A percentile compares a stretch with the other conserved stretches of the same genome.
Conservation (phyloP, 2,329 filamentous ascomycete genomes). For the Aphanoascus verrucosus region DNA sequence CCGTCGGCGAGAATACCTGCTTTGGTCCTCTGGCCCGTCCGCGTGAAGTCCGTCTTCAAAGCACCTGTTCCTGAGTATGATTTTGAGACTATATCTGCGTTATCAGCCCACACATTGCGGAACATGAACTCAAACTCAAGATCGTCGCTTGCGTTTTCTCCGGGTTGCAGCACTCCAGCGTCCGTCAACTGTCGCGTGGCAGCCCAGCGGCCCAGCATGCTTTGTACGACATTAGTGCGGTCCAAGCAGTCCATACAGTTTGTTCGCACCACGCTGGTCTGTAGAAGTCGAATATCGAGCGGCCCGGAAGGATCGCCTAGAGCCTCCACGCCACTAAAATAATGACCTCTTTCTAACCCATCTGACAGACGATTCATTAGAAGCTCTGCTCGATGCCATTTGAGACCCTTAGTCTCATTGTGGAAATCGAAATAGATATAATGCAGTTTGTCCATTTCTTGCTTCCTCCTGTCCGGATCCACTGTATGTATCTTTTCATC, state of each 20-base stretch:
- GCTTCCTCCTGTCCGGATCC: conserved; percentile 49
- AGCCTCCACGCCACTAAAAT: conserved; percentile 86
- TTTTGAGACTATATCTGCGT: conserved; percentile 86
- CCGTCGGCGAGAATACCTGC: conserved; percentile 75
- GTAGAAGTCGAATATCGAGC: conserved; percentile 67
- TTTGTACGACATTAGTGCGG: conserved; percentile 94
- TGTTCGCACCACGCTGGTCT: conserved; percentile 85
- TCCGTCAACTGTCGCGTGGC: conserved; percentile 83
- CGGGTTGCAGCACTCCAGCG: conserved; percentile 63
- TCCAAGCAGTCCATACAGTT: conserved; percentile 99
- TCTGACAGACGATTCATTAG: conserved; percentile 72
- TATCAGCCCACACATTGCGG: conserved; percentile 97
- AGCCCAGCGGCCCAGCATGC: conserved; percentile 84
- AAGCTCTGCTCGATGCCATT: conserved; percentile 82
- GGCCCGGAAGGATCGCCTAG: conserved; percentile 59
- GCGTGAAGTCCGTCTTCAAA: conserved; percentile 94
- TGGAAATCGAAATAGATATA: conserved; percentile 99
- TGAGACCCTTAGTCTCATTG: conserved; percentile 88
- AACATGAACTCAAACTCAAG: conserved; percentile 77
- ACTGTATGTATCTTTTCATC: conserved; percentile 74
- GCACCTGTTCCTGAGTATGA: conserved; percentile 94
- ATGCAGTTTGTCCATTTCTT: conserved; percentile 72
- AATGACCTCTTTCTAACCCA: conserved; percentile 66
- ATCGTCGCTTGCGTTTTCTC: conserved; percentile 70
- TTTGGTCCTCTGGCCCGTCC: conserved; percentile 81